Percentiles rank a stretch among this genome's conserved stretches.
Evolutionary conservation across 371 early-diverging fungal genomes (phyloP).

Genomic region (Dinochytrium kinnereticum): DNA sequence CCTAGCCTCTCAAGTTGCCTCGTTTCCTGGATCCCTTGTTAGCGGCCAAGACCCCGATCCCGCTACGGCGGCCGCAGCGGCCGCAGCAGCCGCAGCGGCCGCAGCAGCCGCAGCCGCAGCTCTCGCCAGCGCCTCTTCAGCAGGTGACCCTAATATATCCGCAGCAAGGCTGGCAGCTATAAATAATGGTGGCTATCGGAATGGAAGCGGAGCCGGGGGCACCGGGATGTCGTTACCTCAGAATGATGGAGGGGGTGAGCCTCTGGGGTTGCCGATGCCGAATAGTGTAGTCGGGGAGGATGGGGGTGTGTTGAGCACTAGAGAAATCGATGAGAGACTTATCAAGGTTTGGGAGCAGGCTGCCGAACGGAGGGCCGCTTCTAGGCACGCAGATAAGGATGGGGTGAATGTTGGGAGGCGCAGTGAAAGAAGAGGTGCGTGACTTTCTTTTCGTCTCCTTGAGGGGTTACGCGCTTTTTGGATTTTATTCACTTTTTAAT

Average conservation of each 20-base stretch:
- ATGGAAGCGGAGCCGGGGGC: too few species aligned
- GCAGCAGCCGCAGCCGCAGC: slow-evolving; percentile 8
- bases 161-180: not conserved
- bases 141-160: not conserved
- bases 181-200: not conserved
- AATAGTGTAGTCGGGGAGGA: not conserved
- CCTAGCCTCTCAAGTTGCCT: slow-evolving; percentile 74
- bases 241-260: slow-evolving; percentile 34
- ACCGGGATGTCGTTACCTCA: slow-evolving; percentile 36
- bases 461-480: not conserved
- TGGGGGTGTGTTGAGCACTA: slow-evolving; percentile 16
- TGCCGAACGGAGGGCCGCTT: slow-evolving; percentile 13
- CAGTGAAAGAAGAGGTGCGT: not conserved
- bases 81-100: slow-evolving; percentile 14
- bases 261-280: not conserved
- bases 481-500: not conserved
- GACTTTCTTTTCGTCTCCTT: not conserved
- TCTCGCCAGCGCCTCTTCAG: not conserved
- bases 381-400: slow-evolving; percentile 15
- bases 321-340: slow-evolving; percentile 28
- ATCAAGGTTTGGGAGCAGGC: slow-evolving; percentile 13
- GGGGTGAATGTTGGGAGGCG: not conserved
- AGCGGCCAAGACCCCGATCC: slow-evolving; percentile 5
- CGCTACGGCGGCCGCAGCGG: not conserved
- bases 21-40: slow-evolving; percentile 52